Conservation (phyloP, 2,329 filamentous ascomycete species). For the Penicillium fuscoglaucum region DNA sequence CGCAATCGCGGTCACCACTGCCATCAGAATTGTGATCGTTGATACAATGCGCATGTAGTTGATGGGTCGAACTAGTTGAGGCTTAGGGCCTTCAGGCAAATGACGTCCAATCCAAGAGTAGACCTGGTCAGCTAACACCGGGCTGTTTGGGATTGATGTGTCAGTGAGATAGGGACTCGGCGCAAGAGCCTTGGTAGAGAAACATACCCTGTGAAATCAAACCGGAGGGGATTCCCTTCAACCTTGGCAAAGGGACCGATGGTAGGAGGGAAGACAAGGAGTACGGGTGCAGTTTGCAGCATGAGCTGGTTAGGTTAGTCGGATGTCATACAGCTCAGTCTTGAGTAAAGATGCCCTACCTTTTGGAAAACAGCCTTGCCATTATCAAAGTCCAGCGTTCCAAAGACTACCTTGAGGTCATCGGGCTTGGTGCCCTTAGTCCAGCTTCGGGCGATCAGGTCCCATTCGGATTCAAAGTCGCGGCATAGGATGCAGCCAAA, state of each 20-base stretch:
- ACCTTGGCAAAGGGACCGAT: conserved; percentile 73
- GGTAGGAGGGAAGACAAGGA: conserved; percentile 85
- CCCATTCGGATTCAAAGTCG: conserved; percentile 94
- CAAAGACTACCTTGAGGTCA: conserved; percentile 65
- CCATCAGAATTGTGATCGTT: conserved; percentile 67
- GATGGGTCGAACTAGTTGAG: conserved; percentile 76
- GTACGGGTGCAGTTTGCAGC: conserved; percentile 89
- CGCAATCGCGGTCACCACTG: conserved; percentile 65
- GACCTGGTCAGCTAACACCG: conserved; percentile 72
- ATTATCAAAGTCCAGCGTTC: conserved; percentile 81
- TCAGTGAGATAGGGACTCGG: conserved; percentile 2
- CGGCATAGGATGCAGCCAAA: conserved; percentile 84
- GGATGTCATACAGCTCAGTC: not conserved
- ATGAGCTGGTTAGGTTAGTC: conserved; percentile 62
- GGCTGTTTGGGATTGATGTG: conserved; percentile 49
- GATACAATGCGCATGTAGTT: conserved; percentile 79
- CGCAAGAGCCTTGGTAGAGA: conserved; percentile 16
- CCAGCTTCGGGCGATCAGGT: conserved; percentile 84
- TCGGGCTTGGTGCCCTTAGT: conserved; percentile 70
- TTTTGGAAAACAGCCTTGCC: conserved; percentile 84
- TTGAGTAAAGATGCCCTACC: conserved; percentile 53
- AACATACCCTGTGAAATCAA: conserved; percentile 81
- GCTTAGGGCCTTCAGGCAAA: conserved; percentile 75
- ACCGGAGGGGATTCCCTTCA: conserved; percentile 69
- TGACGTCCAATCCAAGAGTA: conserved; percentile 77